Conservation (phyloP, 139 green algal genomes). For the Chlamydomonas asymmetrica region DNA sequence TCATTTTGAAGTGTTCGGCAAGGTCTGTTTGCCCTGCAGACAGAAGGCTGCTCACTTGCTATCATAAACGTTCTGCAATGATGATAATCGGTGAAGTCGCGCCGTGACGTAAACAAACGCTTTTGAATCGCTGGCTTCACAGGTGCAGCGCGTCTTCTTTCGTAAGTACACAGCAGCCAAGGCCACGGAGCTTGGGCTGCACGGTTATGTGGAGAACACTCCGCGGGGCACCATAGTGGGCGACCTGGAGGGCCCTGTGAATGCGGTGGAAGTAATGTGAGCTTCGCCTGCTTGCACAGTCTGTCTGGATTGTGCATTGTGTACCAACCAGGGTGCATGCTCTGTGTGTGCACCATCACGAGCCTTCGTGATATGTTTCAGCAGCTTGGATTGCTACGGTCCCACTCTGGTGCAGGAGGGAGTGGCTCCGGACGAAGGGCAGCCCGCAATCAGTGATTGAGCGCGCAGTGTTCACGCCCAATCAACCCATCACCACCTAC, state of each 20-base stretch:
- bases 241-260: slow-evolving; percentile 37
- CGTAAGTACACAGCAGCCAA: slow-evolving; percentile 47
- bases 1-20: slow-evolving; percentile 18
- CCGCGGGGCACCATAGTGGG: slow-evolving; percentile 36
- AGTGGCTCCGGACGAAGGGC: slow-evolving; percentile 13
- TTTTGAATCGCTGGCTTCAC: too few species aligned
- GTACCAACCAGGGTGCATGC: too few species aligned
- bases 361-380: too few species aligned
- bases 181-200: slow-evolving; percentile 36
- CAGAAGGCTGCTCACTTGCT: background rate
- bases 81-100: background rate
- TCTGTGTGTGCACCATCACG: too few species aligned
- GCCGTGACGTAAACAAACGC: too few species aligned
- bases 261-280: slow-evolving; percentile 7
- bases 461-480: background rate
- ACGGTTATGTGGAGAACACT: slow-evolving; percentile 51
- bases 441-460: slow-evolving; percentile 10
- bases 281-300: too few species aligned
- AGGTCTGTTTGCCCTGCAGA: too few species aligned
- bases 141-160: slow-evolving; percentile 53
- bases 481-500: background rate
- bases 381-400: too few species aligned
- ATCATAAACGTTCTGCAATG: background rate
- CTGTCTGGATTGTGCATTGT: too few species aligned
- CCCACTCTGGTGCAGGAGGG: too few species aligned